phyloP scores from a whole-genome alignment of 352 stramenopile species.

The Phytopythium montanum region DNA sequence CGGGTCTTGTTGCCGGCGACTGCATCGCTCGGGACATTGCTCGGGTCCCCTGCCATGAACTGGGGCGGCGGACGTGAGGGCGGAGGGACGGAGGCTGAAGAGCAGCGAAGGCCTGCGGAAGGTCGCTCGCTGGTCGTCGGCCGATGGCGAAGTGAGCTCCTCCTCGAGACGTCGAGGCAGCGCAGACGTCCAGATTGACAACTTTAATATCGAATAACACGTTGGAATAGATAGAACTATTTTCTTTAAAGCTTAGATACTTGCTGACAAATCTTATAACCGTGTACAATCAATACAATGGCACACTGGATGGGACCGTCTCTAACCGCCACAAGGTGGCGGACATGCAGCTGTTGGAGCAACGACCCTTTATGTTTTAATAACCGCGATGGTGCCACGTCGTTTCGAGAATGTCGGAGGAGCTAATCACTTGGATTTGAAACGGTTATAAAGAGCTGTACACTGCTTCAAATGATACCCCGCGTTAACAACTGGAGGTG shows the following conservation, averaged over 20 bases:
- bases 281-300: not conserved
- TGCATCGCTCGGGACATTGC: not conserved
- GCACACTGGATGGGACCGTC: not conserved
- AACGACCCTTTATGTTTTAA: not conserved
- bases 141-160: no score
- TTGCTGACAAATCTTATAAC: no score
- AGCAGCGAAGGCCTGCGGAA: no score
- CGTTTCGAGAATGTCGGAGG: constrained; percentile 1
- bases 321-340: not conserved
- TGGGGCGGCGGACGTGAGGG: not conserved
- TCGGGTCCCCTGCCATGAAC: not conserved
- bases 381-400: not conserved
- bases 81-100: not conserved
- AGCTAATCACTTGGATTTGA: not conserved
- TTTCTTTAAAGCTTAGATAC: no score
- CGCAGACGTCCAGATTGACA: no score
- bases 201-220: no score
- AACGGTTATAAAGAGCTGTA: no score
- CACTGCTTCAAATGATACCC: no score
- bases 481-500: no score
- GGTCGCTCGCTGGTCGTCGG: no score
- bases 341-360: constrained; percentile 4
- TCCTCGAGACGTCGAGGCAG: no score
- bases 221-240: no score
- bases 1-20: not conserved